phyloP scores from a whole-genome alignment of 2,329 filamentous ascomycete genomes.

The Ophiosphaerella narmari region DNA sequence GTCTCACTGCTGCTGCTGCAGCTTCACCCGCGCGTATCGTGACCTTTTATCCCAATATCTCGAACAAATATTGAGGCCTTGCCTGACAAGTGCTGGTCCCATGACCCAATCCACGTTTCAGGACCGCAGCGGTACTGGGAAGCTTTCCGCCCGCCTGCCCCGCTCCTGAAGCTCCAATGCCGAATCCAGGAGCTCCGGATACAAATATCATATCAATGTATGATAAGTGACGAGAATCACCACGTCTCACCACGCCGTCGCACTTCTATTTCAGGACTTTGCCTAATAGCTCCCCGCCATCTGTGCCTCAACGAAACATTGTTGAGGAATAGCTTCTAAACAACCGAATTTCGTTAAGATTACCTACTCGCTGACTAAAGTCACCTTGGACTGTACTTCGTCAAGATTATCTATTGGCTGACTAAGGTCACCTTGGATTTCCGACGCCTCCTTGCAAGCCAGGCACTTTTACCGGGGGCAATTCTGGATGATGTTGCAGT shows the following conservation, averaged over 20 bases:
- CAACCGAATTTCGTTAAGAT: constrained; percentile 3
- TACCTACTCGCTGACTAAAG: constrained; percentile 13
- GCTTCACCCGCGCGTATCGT: constrained; percentile 12
- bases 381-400: neutral
- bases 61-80: neutral
- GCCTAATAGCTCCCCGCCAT: constrained; percentile 5
- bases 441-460: neutral
- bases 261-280: constrained; percentile 7
- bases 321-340: constrained; percentile 21
- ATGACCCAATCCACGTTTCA: constrained; percentile 19
- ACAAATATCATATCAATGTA: constrained; percentile 19
- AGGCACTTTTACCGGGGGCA: constrained; percentile 16
- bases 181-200: constrained; percentile 21
- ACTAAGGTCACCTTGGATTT: constrained; percentile 3
- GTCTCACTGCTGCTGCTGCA: constrained; percentile 11
- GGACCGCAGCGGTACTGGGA: constrained; percentile 17
- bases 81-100: constrained; percentile 3
- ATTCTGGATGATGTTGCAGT: neutral
- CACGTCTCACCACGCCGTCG: constrained; percentile 11
- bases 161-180: constrained; percentile 20
- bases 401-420: constrained; percentile 9
- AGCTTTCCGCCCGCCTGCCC: constrained; percentile 15
- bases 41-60: neutral
- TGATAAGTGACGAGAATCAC: constrained; percentile 22
- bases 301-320: constrained; percentile 19